phyloP scores from a whole-genome alignment of 805 yeast genomes.

The Candida railenensis region DNA sequence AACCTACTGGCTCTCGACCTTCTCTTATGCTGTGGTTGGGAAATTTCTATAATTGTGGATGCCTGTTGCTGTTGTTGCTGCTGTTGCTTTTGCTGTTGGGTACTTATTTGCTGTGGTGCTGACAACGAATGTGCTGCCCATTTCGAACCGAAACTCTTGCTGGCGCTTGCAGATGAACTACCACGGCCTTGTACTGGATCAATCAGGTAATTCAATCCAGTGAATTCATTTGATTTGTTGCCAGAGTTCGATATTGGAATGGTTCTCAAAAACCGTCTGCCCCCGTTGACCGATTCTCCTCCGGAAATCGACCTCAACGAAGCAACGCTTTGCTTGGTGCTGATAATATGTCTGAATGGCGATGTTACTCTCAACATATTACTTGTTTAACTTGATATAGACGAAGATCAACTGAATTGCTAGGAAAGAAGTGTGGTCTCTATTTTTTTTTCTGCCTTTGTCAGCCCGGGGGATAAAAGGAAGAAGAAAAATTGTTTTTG shows the following conservation, averaged over 20 bases:
- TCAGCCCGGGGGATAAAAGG: too few species aligned
- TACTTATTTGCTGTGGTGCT: conserved; percentile 7
- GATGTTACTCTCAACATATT: conserved; percentile 1
- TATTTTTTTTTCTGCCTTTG: too few species aligned
- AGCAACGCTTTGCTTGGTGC: not conserved
- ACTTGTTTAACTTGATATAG: not conserved
- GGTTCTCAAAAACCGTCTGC: conserved; percentile 36
- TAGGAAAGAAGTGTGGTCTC: not conserved
- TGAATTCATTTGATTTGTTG: conserved; percentile 15
- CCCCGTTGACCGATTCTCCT: conserved; percentile 17
- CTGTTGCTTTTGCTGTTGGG: conserved; percentile 8
- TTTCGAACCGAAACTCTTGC: conserved; percentile 12
- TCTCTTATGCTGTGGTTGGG: conserved; percentile 9
- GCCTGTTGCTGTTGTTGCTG: conserved; percentile 33
- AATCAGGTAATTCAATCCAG: conserved; percentile 20
- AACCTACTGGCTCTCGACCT: conserved; percentile 6
- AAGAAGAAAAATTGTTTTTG: not conserved
- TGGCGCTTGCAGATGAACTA: not conserved
- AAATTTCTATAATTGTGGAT: conserved; percentile 15
- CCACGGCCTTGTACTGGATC: not conserved
- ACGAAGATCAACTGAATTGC: not conserved
- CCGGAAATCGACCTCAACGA: conserved; percentile 17
- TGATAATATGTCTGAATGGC: not conserved
- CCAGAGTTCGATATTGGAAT: conserved; percentile 22
- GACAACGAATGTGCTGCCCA: conserved; percentile 33